Percentiles rank a stretch among this genome's conserved stretches.
These are phyloP conservation scores for Paulownia fortunei DNA, from an alignment of 257 asterid species.

Conservation along the genomic window DNA sequence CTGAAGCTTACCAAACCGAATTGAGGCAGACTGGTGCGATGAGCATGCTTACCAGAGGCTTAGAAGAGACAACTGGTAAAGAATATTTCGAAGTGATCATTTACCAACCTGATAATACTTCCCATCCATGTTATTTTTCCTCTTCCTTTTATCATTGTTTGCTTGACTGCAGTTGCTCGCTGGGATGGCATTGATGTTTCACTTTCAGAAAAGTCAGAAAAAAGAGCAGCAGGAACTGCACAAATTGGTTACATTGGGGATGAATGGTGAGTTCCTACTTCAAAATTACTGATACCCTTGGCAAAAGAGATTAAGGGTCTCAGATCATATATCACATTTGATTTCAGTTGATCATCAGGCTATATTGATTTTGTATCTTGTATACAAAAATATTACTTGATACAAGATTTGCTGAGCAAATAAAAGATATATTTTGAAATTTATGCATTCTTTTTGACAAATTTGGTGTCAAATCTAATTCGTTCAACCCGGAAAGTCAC, in stretches of 20 bases:
- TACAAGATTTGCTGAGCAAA: background rate
- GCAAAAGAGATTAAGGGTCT: background rate
- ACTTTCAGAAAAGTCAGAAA: constrained; percentile 37
- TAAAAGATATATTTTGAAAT: background rate
- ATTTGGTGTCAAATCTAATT: background rate
- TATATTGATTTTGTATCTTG: background rate
- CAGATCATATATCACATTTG: background rate
- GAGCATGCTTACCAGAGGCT: constrained; percentile 66
- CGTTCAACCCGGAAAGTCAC: background rate
- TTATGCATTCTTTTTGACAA: background rate
- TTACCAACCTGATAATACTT: background rate
- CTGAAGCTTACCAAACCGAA: constrained; percentile 34
- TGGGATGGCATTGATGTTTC: constrained; percentile 70
- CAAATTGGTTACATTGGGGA: constrained; percentile 83
- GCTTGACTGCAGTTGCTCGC: constrained; percentile 64
- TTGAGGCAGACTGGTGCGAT: constrained; percentile 42
- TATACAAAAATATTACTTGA: background rate
- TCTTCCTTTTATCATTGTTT: constrained; percentile 28
- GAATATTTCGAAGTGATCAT: background rate
- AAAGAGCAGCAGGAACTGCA: constrained; percentile 34
- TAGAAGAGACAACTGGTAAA: constrained; percentile 73
- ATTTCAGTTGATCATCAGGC: background rate
- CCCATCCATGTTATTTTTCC: background rate
- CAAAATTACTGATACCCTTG: background rate
- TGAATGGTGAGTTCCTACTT: constrained; percentile 70